phyloP scores from a whole-genome alignment of 805 yeast genomes.

The Monosporozyma yasuniensis region DNA sequence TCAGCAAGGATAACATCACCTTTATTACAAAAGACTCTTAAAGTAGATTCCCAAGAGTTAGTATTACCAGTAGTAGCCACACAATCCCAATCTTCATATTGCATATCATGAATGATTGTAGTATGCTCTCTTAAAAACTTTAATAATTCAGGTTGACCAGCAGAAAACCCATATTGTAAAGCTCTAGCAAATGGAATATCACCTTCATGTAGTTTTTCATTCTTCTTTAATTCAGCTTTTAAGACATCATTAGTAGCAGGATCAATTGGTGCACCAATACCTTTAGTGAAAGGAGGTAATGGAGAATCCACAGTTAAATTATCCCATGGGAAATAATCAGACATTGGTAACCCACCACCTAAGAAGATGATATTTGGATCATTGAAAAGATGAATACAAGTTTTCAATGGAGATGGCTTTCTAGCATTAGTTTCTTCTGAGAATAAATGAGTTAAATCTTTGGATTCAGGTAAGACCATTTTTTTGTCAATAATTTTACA shows the following conservation, averaged over 20 bases:
- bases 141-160: slow-evolving; percentile 67
- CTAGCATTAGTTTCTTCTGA: slow-evolving; percentile 75
- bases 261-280: slow-evolving; percentile 55
- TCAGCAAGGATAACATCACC: slow-evolving; percentile 83
- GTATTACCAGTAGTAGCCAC: slow-evolving; percentile 77
- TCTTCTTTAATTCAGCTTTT: slow-evolving; percentile 26
- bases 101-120: slow-evolving; percentile 35
- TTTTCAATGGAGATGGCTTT: slow-evolving; percentile 69
- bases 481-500: too few species aligned
- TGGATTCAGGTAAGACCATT: slow-evolving; percentile 38
- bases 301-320: slow-evolving; percentile 63
- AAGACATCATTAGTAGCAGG: slow-evolving; percentile 22
- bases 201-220: slow-evolving; percentile 37
- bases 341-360: slow-evolving; percentile 91
- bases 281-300: slow-evolving; percentile 67
- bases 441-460: slow-evolving; percentile 65
- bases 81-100: slow-evolving; percentile 63
- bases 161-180: slow-evolving; percentile 85
- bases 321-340: slow-evolving; percentile 90
- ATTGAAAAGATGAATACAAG: slow-evolving; percentile 67
- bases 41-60: slow-evolving; percentile 76
- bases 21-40: slow-evolving; percentile 66
- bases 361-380: slow-evolving; percentile 75
- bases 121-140: slow-evolving; percentile 72
- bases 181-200: slow-evolving; percentile 74